These are phyloP conservation scores for Heterobasidion irregulare DNA, from an alignment of 1,284 basidiomycete species.

Conservation along the genomic window DNA sequence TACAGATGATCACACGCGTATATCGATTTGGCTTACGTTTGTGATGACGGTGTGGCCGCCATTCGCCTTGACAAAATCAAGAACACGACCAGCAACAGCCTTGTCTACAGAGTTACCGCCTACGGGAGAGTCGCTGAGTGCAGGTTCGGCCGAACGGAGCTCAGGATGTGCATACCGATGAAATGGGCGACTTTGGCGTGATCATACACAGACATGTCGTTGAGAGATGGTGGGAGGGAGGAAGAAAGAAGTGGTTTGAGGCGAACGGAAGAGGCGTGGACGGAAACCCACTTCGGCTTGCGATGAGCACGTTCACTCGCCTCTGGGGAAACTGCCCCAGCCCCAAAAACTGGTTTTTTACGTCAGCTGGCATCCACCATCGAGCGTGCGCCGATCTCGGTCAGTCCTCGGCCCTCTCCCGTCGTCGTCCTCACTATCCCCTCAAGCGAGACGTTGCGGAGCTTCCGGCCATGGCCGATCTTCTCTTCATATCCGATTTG, in stretches of 20 bases:
- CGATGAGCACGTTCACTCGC: not conserved
- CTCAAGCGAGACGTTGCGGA: not conserved
- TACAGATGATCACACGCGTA: not conserved
- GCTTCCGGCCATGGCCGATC: too few species aligned
- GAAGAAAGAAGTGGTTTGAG: conserved; percentile 1
- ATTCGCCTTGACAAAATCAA: conserved; percentile 87
- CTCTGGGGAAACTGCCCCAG: not conserved
- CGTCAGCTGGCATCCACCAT: not conserved
- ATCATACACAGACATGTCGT: conserved; percentile 59
- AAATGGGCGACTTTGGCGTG: conserved; percentile 80
- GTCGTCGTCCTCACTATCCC: not conserved
- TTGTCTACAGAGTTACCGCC: conserved; percentile 90
- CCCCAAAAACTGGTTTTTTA: not conserved
- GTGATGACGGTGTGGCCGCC: conserved; percentile 99
- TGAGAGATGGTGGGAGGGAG: conserved; percentile 3
- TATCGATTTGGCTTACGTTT: conserved; percentile 42
- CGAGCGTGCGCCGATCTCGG: not conserved
- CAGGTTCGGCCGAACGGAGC: conserved; percentile 11
- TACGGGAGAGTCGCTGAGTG: conserved; percentile 23
- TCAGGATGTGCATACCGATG: conserved; percentile 50
- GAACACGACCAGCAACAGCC: conserved; percentile 72
- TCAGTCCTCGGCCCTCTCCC: not conserved
- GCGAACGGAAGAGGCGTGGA: not conserved
- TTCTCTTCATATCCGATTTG: too few species aligned
- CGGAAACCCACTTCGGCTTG: not conserved